Conservation (phyloP, 352 stramenopile species). For the Pythium aristosporum region DNA sequence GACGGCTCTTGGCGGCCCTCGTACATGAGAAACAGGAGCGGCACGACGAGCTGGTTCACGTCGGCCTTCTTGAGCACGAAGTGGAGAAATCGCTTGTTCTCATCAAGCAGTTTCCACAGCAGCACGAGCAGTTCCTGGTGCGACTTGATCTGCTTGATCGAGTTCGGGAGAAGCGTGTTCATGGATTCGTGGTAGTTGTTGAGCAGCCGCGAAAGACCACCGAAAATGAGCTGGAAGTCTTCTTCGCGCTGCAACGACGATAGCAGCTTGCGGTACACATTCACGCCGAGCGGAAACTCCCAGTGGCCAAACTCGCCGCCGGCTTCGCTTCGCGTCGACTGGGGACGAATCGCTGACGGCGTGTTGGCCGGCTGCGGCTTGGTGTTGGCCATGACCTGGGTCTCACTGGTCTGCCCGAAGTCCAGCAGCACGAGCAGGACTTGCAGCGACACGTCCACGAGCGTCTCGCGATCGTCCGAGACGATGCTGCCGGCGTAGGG, state of each 20-base stretch:
- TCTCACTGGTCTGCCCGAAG: conserved; percentile 78
- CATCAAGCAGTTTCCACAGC: conserved; percentile 98
- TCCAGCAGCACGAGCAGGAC: conserved; percentile 94
- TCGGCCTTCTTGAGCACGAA: conserved; percentile 95
- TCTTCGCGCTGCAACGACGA: conserved; percentile 67
- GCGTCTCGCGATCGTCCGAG: conserved; percentile 82
- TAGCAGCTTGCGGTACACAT: conserved; percentile 71
- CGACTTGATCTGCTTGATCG: conserved; percentile 93
- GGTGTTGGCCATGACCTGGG: conserved; percentile 38
- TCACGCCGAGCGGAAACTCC: conserved; percentile 28
- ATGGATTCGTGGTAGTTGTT: conserved; percentile 95
- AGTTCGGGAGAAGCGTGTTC: conserved; percentile 93
- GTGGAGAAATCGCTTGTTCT: conserved; percentile 95
- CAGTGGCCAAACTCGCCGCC: conserved; percentile 35
- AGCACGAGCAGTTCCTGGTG: conserved; percentile 98
- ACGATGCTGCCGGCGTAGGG: conserved; percentile 90
- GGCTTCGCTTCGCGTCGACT: conserved; percentile 40
- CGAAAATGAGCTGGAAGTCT: conserved; percentile 93
- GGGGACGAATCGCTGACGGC: conserved; percentile 28
- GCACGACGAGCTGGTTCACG: conserved; percentile 89
- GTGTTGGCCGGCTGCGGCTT: conserved; percentile 54
- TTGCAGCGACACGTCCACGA: conserved; percentile 93
- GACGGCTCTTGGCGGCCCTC: conserved; percentile 92
- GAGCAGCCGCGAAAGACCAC: conserved; percentile 94
- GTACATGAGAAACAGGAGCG: conserved; percentile 91